phyloP scores from a whole-genome alignment of 352 stramenopile species.

The Pythium myriotylum region DNA sequence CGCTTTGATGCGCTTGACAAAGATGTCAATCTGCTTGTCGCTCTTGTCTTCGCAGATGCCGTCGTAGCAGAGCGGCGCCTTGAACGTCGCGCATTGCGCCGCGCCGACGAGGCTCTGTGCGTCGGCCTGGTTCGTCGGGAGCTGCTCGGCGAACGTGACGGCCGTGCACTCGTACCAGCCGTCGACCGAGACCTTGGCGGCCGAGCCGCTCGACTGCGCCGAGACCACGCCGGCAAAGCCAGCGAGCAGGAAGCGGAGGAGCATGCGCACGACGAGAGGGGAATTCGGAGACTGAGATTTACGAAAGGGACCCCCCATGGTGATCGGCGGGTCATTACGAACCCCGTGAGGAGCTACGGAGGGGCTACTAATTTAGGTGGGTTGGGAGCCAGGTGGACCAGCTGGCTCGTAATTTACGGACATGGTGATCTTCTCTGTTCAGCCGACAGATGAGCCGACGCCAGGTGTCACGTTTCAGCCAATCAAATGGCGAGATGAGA shows the following conservation, averaged over 20 bases:
- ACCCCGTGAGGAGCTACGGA: background rate
- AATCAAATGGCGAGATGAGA: background rate
- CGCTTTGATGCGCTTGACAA: slow-evolving; percentile 38
- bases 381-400: background rate
- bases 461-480: background rate
- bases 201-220: background rate
- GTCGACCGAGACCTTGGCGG: slow-evolving; percentile 22
- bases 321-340: slow-evolving; percentile 6
- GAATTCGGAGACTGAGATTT: background rate
- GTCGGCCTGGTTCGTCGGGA: slow-evolving; percentile 11
- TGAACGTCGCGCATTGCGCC: slow-evolving; percentile 42
- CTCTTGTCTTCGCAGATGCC: slow-evolving; percentile 34
- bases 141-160: slow-evolving; percentile 18
- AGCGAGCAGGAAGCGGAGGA: background rate
- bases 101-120: slow-evolving; percentile 5
- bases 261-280: background rate
- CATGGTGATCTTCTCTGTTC: background rate
- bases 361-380: background rate
- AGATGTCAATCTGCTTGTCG: slow-evolving; percentile 43
- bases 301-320: background rate
- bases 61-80: slow-evolving; percentile 42
- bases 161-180: slow-evolving; percentile 51
- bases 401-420: slow-evolving; percentile 10
- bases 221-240: background rate
- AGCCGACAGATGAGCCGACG: background rate